Evolutionary conservation across 108 stramenopile species (phyloP).

Genomic region (Pinguiococcus pyrenoidosus): DNA sequence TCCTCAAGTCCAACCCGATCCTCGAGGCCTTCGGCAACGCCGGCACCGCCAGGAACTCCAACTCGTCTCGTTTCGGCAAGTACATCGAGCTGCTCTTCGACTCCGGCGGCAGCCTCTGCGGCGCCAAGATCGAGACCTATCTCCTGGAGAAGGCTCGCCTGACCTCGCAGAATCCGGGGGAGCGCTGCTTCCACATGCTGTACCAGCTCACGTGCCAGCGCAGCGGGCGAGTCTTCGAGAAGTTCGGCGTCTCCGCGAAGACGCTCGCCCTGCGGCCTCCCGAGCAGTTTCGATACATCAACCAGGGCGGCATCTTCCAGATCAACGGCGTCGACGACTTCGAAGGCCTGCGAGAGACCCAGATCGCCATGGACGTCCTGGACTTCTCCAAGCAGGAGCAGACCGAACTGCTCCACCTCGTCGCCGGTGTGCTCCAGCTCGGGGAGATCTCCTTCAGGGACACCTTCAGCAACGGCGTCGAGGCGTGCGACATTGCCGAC

Average conservation of each 20-base stretch:
- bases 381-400: constrained; percentile 57
- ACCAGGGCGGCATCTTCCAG: constrained; percentile 26
- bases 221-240: not conserved
- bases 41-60: constrained; percentile 68
- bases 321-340: constrained; percentile 33
- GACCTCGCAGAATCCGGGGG: constrained; percentile 49
- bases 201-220: not conserved
- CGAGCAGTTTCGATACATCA: constrained; percentile 28
- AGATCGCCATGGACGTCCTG: constrained; percentile 53
- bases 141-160: constrained; percentile 66
- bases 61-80: constrained; percentile 68
- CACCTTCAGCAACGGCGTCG: too few relatives aligned
- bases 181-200: constrained; percentile 1
- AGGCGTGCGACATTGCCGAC: too few relatives aligned
- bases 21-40: constrained; percentile 84
- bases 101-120: constrained; percentile 38
- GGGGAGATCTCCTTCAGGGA: constrained; percentile 72
- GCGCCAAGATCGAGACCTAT: constrained; percentile 62
- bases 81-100: constrained; percentile 66
- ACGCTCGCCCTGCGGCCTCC: constrained; percentile 12
- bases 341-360: constrained; percentile 12
- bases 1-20: constrained; percentile 68
- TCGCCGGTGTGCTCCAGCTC: constrained; percentile 75
- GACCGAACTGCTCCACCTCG: constrained; percentile 51
- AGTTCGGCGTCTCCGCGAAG: too few relatives aligned